Base-by-base conservation (phyloP, 352 stramenopile species). In the Globisporangium canariense region DNA sequence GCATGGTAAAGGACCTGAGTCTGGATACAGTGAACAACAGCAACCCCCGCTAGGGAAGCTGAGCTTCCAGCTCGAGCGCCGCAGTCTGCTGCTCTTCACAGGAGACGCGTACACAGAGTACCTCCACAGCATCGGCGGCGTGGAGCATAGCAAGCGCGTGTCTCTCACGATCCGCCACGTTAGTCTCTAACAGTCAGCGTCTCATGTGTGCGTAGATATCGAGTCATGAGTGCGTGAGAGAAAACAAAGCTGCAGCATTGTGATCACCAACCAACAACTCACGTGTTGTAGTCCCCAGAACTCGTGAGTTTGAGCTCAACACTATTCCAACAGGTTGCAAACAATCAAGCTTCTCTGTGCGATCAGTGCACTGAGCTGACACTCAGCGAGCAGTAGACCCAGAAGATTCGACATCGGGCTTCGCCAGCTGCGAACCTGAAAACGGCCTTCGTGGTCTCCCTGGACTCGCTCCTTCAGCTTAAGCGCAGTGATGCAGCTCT, bases 101-200 rank as follows among this genome's bases (percentile, higher is more conserved):
- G 67, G 66, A 20, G 70, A 85, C 57, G 78, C 80, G 5, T 89
- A 89, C 68, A 82, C 74, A 10, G 64, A 73, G 41, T 79, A 86
- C 45, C 54, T 89, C 25, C 80, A 89, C 58, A 89, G 80, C 60
- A 86, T 89, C 63, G 76, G 85, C 68, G 69, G 79, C 38, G 67
- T 89, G 13, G 56, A 75, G 66, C 28, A 51, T 16, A 75, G 67
- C 30, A 85, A 71, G 10, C 80, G 80, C 14, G 71, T 88, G 58
- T 89, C 80, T 40, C 58, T 89, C 14, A 89, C 80, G 9, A 69
- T 89, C 66, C 80, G 80, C 32, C 71, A 86, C 52, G 80, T 86
- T n/a, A 38, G 51, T 56, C 32, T 64, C 16, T 61, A 41, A 49
- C 18, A 56, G 38, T 1, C 4, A 52, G 6, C 22, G 14, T 6